Percentiles rank a stretch among this genome's conserved stretches.
These are phyloP conservation scores for Capronia coronata DNA, from an alignment of 2,329 filamentous ascomycete species.

Conservation along the genomic window DNA sequence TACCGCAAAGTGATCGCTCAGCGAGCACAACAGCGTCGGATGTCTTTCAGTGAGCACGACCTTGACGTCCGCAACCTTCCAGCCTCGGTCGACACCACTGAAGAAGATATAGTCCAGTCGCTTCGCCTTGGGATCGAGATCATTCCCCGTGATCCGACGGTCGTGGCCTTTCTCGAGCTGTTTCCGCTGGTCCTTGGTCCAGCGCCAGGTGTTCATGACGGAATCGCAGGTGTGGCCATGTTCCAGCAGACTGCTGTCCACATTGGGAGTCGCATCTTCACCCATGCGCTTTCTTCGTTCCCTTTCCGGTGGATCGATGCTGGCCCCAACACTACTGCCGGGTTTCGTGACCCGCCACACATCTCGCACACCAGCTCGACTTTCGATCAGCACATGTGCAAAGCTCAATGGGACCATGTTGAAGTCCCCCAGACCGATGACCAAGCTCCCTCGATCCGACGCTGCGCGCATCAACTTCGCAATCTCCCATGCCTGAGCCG, in stretches of 20 bases:
- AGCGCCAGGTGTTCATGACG: constrained; percentile 87
- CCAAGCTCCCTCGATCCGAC: constrained; percentile 71
- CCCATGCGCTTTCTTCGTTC: constrained; percentile 51
- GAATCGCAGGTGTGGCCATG: constrained; percentile 87
- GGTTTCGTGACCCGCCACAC: constrained; percentile 81
- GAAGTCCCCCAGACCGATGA: constrained; percentile 85
- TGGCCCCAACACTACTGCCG: constrained; percentile 70
- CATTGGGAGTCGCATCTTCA: constrained; percentile 54
- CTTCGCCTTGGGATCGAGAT: constrained; percentile 68
- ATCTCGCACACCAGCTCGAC: constrained; percentile 70
- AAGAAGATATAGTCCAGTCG: constrained; percentile 93
- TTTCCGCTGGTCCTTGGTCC: constrained; percentile 66
- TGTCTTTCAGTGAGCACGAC: constrained; percentile 80
- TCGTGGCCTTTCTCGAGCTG: constrained; percentile 59
- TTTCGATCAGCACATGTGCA: constrained; percentile 73
- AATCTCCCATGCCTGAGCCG: constrained; percentile 91
- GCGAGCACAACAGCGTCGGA: constrained; percentile 70
- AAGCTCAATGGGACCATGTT: constrained; percentile 90
- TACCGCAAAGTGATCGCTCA: constrained; percentile 93
- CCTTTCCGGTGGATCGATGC: constrained; percentile 60
- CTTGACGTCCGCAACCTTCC: constrained; percentile 63
- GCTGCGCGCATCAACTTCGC: constrained; percentile 81
- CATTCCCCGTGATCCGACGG: constrained; percentile 58
- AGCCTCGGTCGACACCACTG: constrained; percentile 36
- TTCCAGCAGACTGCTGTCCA: constrained; percentile 66